Base-by-base conservation (phyloP, 371 early-diverging fungal species). In the Rhizopus arrhizus region DNA sequence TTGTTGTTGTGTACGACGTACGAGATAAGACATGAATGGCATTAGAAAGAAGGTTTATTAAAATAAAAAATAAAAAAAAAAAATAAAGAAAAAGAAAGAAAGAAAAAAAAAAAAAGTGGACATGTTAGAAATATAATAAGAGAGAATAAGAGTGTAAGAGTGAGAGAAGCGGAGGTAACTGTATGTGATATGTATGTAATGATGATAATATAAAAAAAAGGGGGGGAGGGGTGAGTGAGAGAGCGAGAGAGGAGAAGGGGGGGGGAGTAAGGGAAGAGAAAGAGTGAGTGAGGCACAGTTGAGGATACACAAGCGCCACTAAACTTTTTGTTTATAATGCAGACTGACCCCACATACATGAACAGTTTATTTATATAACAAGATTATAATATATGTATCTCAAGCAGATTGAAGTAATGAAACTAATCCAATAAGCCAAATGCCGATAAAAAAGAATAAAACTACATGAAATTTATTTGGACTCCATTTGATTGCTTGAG, bases 401-500 rank as follows among this genome's bases (percentile, higher is more conserved):
- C 59, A 64, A 28, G 58, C 49, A 11, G 65, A 58, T 52, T 75
- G 61, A 56, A 81, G 60, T 65, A 84, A 46, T 33, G 69, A 61
- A 29, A 72, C 53, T 7, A 71, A 56, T 12, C 74, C 78, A 38
- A 85, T 75, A 16, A 80, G 43, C n/a, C 78, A 73, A 22, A 85
- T 76, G 2, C 85, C 85, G 4, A 71, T 58, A 68, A 85, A 78
- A 64, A 85, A 85, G 43, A 75, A 78, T 2, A 68, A 42, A 32
- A 78, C 70, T 6, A 85, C 81, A 5, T 68, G 69, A 5, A 62
- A 55, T 41, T 78, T 70, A 32, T 63, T 68, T 12, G 72, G 66
- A 66, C 75, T 70, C n/a, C 74, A 73, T 50, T 76, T 75, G 60
- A 85, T 74, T 2, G 81, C 85, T 61, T 85, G 83, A 11, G 83